Evolutionary conservation across 1,139 yeast species (phyloP).

Genomic region (Zygosaccharomyces sapae): DNA sequence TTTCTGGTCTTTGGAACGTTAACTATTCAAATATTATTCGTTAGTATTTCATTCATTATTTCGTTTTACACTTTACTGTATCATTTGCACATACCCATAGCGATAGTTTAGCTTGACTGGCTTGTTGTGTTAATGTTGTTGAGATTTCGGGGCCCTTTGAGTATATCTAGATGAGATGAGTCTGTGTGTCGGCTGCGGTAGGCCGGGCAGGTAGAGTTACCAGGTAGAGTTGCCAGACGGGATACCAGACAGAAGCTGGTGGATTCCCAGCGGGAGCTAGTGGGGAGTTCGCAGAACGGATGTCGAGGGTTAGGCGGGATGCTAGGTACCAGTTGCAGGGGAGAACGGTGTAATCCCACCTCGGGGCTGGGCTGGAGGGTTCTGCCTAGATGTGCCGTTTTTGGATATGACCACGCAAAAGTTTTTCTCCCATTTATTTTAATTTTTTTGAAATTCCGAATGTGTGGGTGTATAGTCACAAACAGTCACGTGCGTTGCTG

Average conservation of each 20-base stretch:
- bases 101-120: conserved; percentile 2
- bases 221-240: background rate
- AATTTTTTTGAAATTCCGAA: background rate
- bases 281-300: background rate
- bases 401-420: background rate
- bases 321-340: background rate
- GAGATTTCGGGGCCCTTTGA: conserved; percentile 1
- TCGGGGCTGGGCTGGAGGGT: background rate
- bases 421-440: background rate
- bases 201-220: conserved; percentile 4
- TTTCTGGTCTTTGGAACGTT: conserved; percentile 99
- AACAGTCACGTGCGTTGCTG: background rate
- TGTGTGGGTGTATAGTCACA: background rate
- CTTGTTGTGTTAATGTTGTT: background rate
- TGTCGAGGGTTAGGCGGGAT: background rate
- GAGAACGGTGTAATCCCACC: background rate
- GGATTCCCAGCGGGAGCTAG: background rate
- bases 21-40: conserved; percentile 46
- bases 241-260: no score
- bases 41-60: background rate
- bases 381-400: background rate
- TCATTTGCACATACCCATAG: conserved; percentile 4
- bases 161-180: conserved; percentile 7
- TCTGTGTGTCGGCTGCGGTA: conserved; percentile 5
- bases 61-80: background rate